These are phyloP conservation scores for Magnolia kwangsiensis DNA, from an alignment of 164 flowering plant genomes.

Conservation along the genomic window DNA sequence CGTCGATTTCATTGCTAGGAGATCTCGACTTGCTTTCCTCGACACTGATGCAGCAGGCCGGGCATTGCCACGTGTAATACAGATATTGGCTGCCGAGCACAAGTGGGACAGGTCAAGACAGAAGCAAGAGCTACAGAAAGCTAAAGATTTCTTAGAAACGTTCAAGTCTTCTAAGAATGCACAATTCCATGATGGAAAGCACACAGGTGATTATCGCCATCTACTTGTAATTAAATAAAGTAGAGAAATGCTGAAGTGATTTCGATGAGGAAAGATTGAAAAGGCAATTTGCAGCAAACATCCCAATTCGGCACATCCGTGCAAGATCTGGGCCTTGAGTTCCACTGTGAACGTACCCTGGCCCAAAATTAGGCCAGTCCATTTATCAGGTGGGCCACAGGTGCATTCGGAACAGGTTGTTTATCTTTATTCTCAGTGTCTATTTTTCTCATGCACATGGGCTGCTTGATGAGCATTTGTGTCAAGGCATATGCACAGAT, in stretches of 20 bases:
- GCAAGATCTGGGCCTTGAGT: neutral
- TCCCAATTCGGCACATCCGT: neutral
- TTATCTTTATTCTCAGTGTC: too few species aligned
- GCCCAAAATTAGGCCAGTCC: neutral
- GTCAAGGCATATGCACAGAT: too few species aligned
- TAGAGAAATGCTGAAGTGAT: neutral
- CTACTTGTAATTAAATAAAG: neutral
- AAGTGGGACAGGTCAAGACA: slow-evolving; percentile 78
- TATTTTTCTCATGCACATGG: too few species aligned
- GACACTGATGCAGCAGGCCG: slow-evolving; percentile 90
- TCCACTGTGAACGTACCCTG: neutral
- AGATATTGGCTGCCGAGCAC: slow-evolving; percentile 77
- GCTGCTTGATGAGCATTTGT: too few species aligned
- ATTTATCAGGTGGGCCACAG: too few species aligned
- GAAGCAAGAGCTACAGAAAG: slow-evolving; percentile 57
- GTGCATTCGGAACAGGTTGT: too few species aligned
- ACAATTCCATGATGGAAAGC: slow-evolving; percentile 91
- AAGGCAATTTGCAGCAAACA: too few species aligned
- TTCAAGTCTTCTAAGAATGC: slow-evolving; percentile 94
- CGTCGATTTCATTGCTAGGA: slow-evolving; percentile 89
- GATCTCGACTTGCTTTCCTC: slow-evolving; percentile 88
- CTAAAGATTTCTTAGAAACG: slow-evolving; percentile 64
- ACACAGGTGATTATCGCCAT: slow-evolving; percentile 21
- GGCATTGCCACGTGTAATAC: slow-evolving; percentile 77
- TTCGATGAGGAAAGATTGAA: too few species aligned